Conservation (phyloP, 768 basidiomycete genomes). For the Leucogyrophana mollusca region DNA sequence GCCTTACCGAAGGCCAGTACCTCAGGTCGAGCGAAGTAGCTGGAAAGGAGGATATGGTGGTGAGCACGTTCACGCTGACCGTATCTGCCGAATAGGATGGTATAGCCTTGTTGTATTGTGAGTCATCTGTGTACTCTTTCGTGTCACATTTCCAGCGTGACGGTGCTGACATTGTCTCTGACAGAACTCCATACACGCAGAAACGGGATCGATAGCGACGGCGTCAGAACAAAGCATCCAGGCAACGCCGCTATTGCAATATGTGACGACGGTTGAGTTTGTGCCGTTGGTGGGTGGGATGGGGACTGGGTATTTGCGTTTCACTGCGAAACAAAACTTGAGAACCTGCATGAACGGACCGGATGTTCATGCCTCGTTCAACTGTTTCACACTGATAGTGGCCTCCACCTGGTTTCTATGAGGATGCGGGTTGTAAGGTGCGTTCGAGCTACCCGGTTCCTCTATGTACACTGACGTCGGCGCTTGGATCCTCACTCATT, state of each 20-base stretch:
- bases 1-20: constrained; percentile 98
- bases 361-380: no score
- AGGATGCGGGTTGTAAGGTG: no score
- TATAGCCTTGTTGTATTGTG: constrained; percentile 60
- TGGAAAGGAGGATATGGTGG: constrained; percentile 95
- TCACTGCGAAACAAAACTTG: neutral
- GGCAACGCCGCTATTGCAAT: constrained; percentile 81
- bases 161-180: no score
- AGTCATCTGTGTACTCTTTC: no score
- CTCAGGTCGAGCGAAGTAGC: constrained; percentile 98
- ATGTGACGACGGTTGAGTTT: constrained; percentile 70
- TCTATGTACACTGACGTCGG: no score
- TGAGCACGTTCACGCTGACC: constrained; percentile 72
- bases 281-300: constrained; percentile 94
- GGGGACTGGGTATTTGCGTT: constrained; percentile 77
- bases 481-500: no score
- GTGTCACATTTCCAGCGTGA: neutral
- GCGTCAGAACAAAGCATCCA: constrained; percentile 67
- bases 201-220: constrained; percentile 24
- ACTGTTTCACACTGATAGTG: no score
- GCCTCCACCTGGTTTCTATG: no score
- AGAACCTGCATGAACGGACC: neutral
- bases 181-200: constrained; percentile 13
- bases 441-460: no score
- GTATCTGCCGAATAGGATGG: constrained; percentile 84